Evolutionary conservation across 345 rosid species (phyloP), one percentile per base, ranked within the genome.

Genomic region (Psidium guajava): DNA sequence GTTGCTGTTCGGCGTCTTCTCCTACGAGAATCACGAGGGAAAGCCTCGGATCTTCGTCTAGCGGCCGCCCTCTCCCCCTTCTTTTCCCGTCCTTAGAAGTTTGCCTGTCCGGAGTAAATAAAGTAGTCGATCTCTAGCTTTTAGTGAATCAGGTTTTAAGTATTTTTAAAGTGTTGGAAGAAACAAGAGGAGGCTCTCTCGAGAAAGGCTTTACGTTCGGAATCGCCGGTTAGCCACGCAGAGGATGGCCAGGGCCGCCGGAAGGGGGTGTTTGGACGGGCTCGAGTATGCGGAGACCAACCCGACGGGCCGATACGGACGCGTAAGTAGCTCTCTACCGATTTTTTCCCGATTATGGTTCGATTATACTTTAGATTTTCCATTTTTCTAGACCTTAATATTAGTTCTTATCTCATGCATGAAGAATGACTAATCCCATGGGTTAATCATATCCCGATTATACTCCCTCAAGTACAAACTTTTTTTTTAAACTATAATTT

Each of bases 11-110:
- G 92, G 96, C 54, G 92, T 96, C 59, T 96, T 94, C 89, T 89
- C 98, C 77, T 95, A 94, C 84, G 98, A 97, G 89, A 93, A 95
- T 86, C 98, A 94, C 59, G 97, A 94, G 84, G 97, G 98, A 86
- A 97, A 95, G 84, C 98, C 96, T 85, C 91, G 93, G 94, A 94
- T 97, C 87, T 80, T 91, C 92, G 91, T 91, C 92, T 92, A 94
- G 92, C 93, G 87, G 54, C 47, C 40, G 85, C 50, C 53, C 1
- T 27, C 24, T 18, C 10, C 47, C 47, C 83, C 15, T 24, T 54
- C 36, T 84, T 52, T 87, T 85, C 82, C 47, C 81, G 52, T 83
- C 82, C 40, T 42, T 13, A 22, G 42, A 42, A 47, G 54, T 0
- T 83, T 3, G 25, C 27, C 56, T 18, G 44, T 82, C 59, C 64